phyloP scores from a whole-genome alignment of 2,329 filamentous ascomycete species.

The Calonectria naviculata region DNA sequence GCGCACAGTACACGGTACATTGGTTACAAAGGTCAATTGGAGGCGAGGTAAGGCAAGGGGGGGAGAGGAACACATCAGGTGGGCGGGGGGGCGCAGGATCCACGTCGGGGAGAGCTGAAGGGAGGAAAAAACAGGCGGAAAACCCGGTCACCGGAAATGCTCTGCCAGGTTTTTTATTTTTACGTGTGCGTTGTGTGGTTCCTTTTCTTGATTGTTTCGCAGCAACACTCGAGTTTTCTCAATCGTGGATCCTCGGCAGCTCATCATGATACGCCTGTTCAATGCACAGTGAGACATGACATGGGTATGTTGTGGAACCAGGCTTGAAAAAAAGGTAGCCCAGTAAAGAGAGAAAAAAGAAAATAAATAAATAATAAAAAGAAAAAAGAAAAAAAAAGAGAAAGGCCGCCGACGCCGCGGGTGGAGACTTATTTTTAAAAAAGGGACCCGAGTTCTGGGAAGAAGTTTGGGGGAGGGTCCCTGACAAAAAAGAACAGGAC shows the following conservation, averaged over 20 bases:
- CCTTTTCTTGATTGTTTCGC: neutral
- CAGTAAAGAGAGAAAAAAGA: neutral
- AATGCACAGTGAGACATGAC: neutral
- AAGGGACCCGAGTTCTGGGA: conserved; percentile 11
- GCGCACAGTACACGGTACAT: neutral
- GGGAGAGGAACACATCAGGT: too few species aligned
- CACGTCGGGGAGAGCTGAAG: neutral
- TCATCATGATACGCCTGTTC: conserved; percentile 3
- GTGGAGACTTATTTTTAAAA: neutral
- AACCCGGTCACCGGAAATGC: conserved; percentile 4
- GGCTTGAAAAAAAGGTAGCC: neutral
- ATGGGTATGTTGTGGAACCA: neutral
- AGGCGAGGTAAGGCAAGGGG: neutral
- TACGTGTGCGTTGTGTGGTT: too few species aligned
- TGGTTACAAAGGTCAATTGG: neutral
- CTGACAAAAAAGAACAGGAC: neutral
- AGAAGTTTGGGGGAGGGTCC: conserved; percentile 26
- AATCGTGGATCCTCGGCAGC: neutral
- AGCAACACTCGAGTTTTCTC: neutral
- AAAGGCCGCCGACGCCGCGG: neutral
- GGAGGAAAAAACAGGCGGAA: neutral
- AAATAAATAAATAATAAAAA: neutral
- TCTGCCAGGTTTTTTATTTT: neutral
- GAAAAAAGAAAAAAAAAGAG: neutral
- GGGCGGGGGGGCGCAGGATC: neutral